Percentiles rank a stretch among this genome's conserved stretches.
Evolutionary conservation across 2,329 filamentous ascomycete species (phyloP).

Genomic region (Venturiaceae sp.): DNA sequence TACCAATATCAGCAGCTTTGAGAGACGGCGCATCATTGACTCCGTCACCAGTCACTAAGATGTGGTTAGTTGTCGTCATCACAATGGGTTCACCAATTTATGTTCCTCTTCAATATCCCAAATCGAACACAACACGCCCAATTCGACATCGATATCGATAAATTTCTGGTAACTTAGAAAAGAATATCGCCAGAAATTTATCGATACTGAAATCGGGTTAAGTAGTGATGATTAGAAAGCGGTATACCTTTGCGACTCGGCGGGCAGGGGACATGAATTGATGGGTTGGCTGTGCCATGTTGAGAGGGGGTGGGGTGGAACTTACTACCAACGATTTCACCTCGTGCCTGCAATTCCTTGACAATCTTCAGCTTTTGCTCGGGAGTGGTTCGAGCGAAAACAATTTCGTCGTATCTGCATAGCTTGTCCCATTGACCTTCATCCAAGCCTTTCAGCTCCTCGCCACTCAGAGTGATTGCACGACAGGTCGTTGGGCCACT

Average conservation of each 20-base stretch:
- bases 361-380: slow-evolving; percentile 75
- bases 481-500: not conserved
- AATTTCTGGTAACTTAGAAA: too few species aligned
- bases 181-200: too few species aligned
- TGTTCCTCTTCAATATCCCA: slow-evolving; percentile 14
- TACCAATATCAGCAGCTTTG: slow-evolving; percentile 49
- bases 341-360: slow-evolving; percentile 57
- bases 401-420: slow-evolving; percentile 57
- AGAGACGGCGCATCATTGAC: slow-evolving; percentile 44
- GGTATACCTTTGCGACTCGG: too few species aligned
- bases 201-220: too few species aligned
- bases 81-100: slow-evolving; percentile 38
- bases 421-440: slow-evolving; percentile 61
- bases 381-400: slow-evolving; percentile 67
- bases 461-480: slow-evolving; percentile 16
- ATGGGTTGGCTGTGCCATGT: not conserved
- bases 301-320: slow-evolving; percentile 18
- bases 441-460: slow-evolving; percentile 53
- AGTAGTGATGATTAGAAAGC: too few species aligned
- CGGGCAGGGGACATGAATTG: too few species aligned
- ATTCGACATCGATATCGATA: too few species aligned
- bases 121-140: too few species aligned
- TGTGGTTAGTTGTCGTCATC: slow-evolving; percentile 10
- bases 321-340: slow-evolving; percentile 42
- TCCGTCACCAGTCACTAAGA: slow-evolving; percentile 34